These are phyloP conservation scores for Neofusicoccum kwambonambiense DNA, from an alignment of 2,329 filamentous ascomycete genomes.

Conservation along the genomic window DNA sequence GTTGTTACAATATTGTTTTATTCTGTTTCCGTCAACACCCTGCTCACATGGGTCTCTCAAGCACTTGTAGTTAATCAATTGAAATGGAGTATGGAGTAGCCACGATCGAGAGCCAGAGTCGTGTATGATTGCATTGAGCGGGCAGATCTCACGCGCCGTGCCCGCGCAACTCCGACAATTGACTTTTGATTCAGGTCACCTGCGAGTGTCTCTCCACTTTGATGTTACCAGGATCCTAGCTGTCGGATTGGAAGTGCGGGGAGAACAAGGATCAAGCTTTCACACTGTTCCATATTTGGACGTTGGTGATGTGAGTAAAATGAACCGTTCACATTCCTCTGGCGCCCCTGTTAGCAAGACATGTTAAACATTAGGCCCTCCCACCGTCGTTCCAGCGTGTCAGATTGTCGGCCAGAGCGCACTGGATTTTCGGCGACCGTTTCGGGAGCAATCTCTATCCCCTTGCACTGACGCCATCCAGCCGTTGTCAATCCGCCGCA, in stretches of 20 bases:
- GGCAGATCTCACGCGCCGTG: not conserved
- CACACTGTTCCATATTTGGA: not conserved
- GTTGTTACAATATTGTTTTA: not conserved
- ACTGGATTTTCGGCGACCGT: too few relatives aligned
- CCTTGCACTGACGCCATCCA: too few relatives aligned
- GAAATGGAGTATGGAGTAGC: constrained; percentile 3
- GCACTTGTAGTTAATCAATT: not conserved
- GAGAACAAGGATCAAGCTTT: constrained; percentile 14
- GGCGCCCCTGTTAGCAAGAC: too few relatives aligned
- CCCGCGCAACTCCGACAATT: not conserved
- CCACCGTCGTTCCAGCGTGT: too few relatives aligned
- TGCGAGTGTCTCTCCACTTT: not conserved
- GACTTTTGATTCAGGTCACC: not conserved
- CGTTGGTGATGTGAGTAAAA: not conserved
- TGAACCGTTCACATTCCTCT: not conserved
- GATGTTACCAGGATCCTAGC: not conserved
- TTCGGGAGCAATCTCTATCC: too few relatives aligned
- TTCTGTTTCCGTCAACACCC: not conserved
- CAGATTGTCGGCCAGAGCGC: too few relatives aligned
- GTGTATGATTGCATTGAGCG: not conserved
- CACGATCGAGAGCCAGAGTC: not conserved
- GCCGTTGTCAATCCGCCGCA: too few relatives aligned
- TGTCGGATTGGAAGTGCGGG: not conserved
- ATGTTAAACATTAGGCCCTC: too few relatives aligned
- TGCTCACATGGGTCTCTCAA: not conserved